Conservation (phyloP, 176 grass and related monocot genomes). For the Raddia distichophylla region DNA sequence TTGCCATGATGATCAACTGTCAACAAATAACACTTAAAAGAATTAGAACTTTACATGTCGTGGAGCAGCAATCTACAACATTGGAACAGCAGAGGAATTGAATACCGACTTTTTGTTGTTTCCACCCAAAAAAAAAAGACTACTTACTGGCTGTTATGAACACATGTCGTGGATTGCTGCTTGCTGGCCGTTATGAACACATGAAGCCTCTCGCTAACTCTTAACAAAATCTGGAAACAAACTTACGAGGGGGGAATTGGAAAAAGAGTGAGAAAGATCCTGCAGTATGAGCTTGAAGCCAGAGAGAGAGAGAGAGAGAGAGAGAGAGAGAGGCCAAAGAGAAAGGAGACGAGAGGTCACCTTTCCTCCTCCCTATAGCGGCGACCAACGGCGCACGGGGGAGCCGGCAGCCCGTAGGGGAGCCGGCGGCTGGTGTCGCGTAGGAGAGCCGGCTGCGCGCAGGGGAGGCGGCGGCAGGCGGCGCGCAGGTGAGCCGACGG, state of each 20-base stretch:
- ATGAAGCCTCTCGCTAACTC: not conserved
- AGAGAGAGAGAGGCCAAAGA: not conserved
- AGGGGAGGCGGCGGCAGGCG: no score
- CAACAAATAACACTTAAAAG: not conserved
- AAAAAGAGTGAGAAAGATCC: not conserved
- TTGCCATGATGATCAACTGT: slow-evolving; percentile 14
- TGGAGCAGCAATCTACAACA: not conserved
- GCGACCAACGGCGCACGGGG: no score
- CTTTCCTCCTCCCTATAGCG: slow-evolving; percentile 1
- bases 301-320: not conserved
- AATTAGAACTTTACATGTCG: not conserved
- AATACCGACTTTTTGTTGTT: not conserved
- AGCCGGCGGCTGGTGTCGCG: no score
- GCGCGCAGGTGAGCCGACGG: no score
- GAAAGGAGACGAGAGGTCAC: slow-evolving; percentile 24
- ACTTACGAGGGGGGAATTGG: not conserved
- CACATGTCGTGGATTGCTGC: not conserved
- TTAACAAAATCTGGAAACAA: not conserved
- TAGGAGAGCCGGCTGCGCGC: no score
- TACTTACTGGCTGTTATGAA: no score
- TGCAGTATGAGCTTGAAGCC: not conserved
- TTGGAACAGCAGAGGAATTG: not conserved
- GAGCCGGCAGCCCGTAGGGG: no score
- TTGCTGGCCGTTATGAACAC: slow-evolving; percentile 4
- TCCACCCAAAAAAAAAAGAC: no score